Base-by-base conservation (phyloP, 106 monocot species). In the Acanthochlamys bracteata region DNA sequence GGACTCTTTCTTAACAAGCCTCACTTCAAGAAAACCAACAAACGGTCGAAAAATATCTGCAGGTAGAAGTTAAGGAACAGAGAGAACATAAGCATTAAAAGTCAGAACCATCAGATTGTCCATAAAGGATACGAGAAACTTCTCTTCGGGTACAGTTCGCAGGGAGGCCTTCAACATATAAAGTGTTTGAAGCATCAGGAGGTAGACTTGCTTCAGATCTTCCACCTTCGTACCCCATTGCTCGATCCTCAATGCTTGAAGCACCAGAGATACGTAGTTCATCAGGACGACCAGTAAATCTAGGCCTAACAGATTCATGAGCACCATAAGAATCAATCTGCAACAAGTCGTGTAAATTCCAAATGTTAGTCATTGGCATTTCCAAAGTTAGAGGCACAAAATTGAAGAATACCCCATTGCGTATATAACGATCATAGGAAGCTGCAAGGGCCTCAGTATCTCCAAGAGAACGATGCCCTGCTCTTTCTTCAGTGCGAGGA, bases 21-120 rank as follows among this genome's bases (percentile, higher is more conserved):
- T 77, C 51, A 88, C 83, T 70, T 88, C 88, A 51, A 66, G 77
- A 39, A 78, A 88, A 19, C 84, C 84, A 41, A 88, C 69, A 81
- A 88, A 88, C 57, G 84, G 88, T 17, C 84, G 78, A 58, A 88
- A 88, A 51, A 88, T 73, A 63, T 84, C 88, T 88, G 42, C 27
- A 68, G 7, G 57, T 17, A 60, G 16, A 74, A 69, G 77, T 84
- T 20, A 84, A 84, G 80, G 72, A 69, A 73, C 27, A 12, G 65
- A 13, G 74, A 21, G 14, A 54, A 17, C 63, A 42, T 10, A 62
- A 1, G 26, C 20, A 33, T 6, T 33, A 40, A 51, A 15, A 39
- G 61, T 61, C 4, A 56, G 56, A 61, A n/a, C 9, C 61, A 61
- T 40, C 25, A 41, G 40, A 40, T 0, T 7, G 21, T 11, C 40